Percentiles rank a stretch among this genome's conserved stretches.
These are phyloP conservation scores for Nothopassalora personata DNA, from an alignment of 2,329 filamentous ascomycete species.

Conservation along the genomic window DNA sequence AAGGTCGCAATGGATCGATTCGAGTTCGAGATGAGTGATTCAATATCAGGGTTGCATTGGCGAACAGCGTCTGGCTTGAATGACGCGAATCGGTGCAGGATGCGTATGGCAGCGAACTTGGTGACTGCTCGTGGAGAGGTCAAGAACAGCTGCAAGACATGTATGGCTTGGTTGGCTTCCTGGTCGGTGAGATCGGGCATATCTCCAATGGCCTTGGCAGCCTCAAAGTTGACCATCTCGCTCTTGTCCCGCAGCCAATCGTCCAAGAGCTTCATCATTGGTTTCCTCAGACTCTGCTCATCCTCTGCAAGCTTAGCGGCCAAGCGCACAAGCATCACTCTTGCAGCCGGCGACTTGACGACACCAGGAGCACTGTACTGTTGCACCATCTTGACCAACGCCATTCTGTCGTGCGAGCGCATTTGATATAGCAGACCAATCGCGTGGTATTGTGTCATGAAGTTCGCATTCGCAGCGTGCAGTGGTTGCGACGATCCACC, in stretches of 20 bases:
- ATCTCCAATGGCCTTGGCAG: conserved; percentile 94
- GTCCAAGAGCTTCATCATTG: conserved; percentile 95
- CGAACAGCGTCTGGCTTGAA: conserved; percentile 93
- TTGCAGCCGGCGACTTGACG: conserved; percentile 89
- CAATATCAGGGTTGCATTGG: conserved; percentile 94
- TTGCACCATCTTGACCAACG: conserved; percentile 99
- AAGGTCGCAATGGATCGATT: conserved; percentile 98
- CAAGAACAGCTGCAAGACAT: conserved; percentile 93
- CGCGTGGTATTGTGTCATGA: conserved; percentile 97
- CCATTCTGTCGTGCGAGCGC: conserved; percentile 96
- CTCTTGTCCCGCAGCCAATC: conserved; percentile 97
- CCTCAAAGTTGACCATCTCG: conserved; percentile 99
- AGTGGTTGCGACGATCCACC: conserved; percentile 73
- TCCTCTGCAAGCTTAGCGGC: conserved; percentile 93
- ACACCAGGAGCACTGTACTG: conserved; percentile 89
- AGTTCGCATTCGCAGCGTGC: conserved; percentile 72
- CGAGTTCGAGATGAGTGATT: conserved; percentile 90
- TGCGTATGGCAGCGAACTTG: conserved; percentile 94
- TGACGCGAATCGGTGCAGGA: conserved; percentile 90
- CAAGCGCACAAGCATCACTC: conserved; percentile 85
- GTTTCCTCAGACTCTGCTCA: conserved; percentile 78
- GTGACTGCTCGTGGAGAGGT: conserved; percentile 92
- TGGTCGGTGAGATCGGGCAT: conserved; percentile 88
- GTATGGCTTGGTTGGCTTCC: conserved; percentile 86
- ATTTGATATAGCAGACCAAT: conserved; percentile 97